Percentiles rank a stretch among this genome's conserved stretches.
These are phyloP conservation scores for Clarireedia paspali DNA, from an alignment of 2,329 filamentous ascomycete genomes.

Conservation along the genomic window DNA sequence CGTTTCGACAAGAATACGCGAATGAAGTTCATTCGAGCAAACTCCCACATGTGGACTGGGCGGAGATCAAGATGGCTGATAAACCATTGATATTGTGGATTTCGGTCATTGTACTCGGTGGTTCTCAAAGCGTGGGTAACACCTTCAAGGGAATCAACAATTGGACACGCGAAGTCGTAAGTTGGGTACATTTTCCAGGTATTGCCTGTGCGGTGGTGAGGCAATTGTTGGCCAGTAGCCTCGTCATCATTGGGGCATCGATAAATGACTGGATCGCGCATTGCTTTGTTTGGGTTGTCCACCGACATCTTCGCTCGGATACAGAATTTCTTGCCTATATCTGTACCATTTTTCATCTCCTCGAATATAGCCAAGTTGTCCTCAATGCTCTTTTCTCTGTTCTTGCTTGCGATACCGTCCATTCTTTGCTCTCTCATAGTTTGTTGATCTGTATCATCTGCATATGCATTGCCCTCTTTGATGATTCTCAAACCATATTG, in stretches of 20 bases:
- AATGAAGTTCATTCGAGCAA: conserved; percentile 78
- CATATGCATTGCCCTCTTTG: conserved; percentile 80
- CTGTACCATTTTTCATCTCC: conserved; percentile 83
- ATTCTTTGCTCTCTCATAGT: conserved; percentile 79
- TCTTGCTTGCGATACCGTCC: conserved; percentile 73
- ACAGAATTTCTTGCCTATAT: conserved; percentile 76
- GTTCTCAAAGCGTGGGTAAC: conserved; percentile 78
- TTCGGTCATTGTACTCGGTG: conserved; percentile 81
- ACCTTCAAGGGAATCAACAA: conserved; percentile 73
- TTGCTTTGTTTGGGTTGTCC: conserved; percentile 88
- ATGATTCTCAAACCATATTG: conserved; percentile 79
- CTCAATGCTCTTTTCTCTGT: conserved; percentile 70
- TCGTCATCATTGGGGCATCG: conserved; percentile 66
- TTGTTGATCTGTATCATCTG: conserved; percentile 88
- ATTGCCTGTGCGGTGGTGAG: conserved; percentile 74
- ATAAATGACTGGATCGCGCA: conserved; percentile 96
- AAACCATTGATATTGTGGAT: conserved; percentile 84
- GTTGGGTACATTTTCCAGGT: conserved; percentile 83
- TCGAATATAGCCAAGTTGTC: conserved; percentile 82
- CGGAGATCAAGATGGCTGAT: conserved; percentile 65
- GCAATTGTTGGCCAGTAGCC: conserved; percentile 45
- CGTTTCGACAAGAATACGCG: conserved; percentile 77
- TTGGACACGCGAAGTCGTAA: conserved; percentile 79
- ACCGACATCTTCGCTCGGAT: conserved; percentile 91
- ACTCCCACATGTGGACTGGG: conserved; percentile 78